These are phyloP conservation scores for Mortierella sp. DNA, from an alignment of 371 early-diverging fungal species.

Conservation along the genomic window DNA sequence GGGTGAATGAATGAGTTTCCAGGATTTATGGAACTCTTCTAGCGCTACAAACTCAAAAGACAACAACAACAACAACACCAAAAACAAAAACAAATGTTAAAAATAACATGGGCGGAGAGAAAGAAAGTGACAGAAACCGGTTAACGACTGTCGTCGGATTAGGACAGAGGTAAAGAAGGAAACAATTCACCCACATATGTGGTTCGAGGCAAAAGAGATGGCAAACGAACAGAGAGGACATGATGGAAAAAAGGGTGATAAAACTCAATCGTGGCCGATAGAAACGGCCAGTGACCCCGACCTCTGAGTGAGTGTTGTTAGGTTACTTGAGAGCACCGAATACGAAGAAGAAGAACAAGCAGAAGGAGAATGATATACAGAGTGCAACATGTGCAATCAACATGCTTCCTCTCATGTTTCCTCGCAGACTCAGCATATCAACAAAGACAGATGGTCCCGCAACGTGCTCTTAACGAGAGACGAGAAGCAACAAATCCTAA, in stretches of 20 bases:
- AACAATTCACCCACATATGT: neutral
- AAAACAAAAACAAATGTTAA: neutral
- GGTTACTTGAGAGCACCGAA: neutral
- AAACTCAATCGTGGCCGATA: neutral
- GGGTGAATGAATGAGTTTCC: neutral
- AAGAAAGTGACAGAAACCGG: neutral
- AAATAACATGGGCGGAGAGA: slow-evolving; percentile 4
- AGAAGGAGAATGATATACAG: neutral
- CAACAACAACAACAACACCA: neutral
- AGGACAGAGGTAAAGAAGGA: neutral
- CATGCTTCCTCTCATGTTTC: neutral
- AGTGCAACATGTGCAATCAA: neutral
- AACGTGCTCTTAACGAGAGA: slow-evolving; percentile 9
- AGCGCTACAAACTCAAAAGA: neutral
- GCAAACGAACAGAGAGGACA: neutral
- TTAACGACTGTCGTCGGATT: neutral
- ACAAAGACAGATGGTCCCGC: neutral
- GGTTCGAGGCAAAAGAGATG: neutral
- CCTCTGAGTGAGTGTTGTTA: neutral
- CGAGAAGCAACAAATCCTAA: neutral
- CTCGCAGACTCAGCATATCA: slow-evolving; percentile 1
- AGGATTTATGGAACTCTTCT: neutral
- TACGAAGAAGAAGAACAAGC: neutral
- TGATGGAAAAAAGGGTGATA: slow-evolving; percentile 4
- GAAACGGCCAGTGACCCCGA: slow-evolving; percentile 8